These are phyloP conservation scores for Yamadazyma epiphylla DNA, from an alignment of 1,139 yeast species.

Conservation along the genomic window DNA sequence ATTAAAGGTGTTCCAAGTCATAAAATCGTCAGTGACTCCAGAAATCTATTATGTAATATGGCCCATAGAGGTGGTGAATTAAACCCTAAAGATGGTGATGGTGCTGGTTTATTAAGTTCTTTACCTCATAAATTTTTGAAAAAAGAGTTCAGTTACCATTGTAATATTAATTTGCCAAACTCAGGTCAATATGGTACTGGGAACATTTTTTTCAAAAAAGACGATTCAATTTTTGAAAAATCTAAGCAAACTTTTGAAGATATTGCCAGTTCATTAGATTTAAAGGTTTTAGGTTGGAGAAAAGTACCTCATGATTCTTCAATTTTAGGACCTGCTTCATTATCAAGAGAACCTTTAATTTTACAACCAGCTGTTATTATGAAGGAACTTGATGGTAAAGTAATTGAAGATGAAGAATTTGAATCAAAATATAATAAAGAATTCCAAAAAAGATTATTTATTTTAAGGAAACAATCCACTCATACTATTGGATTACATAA, in stretches of 20 bases:
- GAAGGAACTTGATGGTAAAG: constrained; percentile 49
- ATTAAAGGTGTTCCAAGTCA: constrained; percentile 86
- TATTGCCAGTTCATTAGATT: constrained; percentile 71
- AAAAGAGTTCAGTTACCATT: constrained; percentile 74
- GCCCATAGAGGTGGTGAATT: constrained; percentile 98
- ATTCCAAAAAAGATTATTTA: constrained; percentile 81
- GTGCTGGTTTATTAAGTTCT: constrained; percentile 95
- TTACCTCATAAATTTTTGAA: constrained; percentile 84
- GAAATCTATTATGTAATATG: constrained; percentile 88
- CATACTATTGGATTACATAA: constrained; percentile 90
- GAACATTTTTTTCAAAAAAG: constrained; percentile 85
- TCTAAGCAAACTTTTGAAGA: constrained; percentile 76
- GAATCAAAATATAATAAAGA: constrained; percentile 53
- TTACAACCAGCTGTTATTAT: constrained; percentile 86
- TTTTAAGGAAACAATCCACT: constrained; percentile 84
- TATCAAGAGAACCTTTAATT: constrained; percentile 87
- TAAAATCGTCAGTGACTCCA: constrained; percentile 90
- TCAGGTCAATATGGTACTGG: constrained; percentile 94
- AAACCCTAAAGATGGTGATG: constrained; percentile 97
- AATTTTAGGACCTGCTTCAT: constrained; percentile 90
- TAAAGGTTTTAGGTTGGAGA: constrained; percentile 92
- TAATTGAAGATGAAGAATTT: constrained; percentile 50
- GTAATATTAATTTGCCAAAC: constrained; percentile 60
- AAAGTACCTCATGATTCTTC: constrained; percentile 92
- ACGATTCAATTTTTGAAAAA: constrained; percentile 59